Conservation (phyloP, 768 basidiomycete species). For the Mycena pura region DNA sequence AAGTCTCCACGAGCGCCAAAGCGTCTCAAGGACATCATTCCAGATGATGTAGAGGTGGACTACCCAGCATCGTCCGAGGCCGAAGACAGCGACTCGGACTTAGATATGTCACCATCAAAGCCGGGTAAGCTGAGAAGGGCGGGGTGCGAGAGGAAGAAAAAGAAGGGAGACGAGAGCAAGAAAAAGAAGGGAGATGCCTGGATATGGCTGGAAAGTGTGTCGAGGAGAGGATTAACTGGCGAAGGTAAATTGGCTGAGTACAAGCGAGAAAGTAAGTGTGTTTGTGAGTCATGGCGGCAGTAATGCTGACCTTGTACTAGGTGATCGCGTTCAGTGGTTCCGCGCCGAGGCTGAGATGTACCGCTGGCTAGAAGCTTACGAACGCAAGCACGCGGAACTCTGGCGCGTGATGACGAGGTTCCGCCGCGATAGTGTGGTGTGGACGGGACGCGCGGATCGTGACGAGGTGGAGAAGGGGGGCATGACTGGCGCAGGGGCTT, state of each 20-base stretch:
- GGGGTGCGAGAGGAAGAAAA: too few relatives aligned
- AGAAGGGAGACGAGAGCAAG: too few relatives aligned
- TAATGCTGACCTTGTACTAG: background rate
- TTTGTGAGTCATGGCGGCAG: background rate
- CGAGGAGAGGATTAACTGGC: background rate
- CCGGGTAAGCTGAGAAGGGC: background rate
- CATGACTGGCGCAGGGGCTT: background rate
- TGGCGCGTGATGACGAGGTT: background rate
- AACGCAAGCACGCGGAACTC: too few relatives aligned
- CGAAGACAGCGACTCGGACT: background rate
- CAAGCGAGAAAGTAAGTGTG: background rate
- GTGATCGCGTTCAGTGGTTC: too few relatives aligned
- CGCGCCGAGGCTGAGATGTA: too few relatives aligned
- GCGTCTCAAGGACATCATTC: background rate
- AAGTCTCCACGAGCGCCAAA: background rate
- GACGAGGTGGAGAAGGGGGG: background rate
- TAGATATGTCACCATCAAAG: background rate
- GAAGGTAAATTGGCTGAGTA: background rate
- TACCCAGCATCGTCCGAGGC: background rate
- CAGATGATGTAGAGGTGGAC: background rate
- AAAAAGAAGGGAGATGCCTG: background rate
- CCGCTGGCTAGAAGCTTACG: too few relatives aligned
- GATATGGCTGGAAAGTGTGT: background rate
- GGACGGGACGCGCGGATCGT: background rate
- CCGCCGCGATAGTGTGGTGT: background rate